Conservation (phyloP, 257 asterid species). For the Salvia miltiorrhiza region DNA sequence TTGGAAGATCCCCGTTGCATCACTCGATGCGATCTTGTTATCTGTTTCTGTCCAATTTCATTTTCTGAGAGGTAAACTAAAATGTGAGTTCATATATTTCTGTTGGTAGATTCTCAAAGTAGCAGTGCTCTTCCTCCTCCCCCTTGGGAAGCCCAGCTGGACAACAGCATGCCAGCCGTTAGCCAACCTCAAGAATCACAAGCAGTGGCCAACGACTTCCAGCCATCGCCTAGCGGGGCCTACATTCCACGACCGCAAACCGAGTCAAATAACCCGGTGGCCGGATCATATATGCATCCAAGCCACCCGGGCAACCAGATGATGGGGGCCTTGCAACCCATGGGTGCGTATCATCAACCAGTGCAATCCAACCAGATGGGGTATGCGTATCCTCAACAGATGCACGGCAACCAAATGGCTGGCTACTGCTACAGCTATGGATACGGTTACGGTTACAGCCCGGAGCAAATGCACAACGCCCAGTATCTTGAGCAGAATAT, state of each 20-base stretch:
- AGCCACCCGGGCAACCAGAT: conserved; percentile 37
- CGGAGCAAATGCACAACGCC: conserved; percentile 37
- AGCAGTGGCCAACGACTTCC: conserved; percentile 20
- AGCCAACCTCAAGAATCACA: conserved; percentile 50
- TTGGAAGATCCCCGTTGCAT: not conserved
- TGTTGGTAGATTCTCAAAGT: conserved; percentile 45
- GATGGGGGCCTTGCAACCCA: conserved; percentile 29
- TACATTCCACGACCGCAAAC: conserved; percentile 24
- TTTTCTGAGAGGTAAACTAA: not conserved
- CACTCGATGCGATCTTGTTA: not conserved
- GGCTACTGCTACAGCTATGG: conserved; percentile 49
- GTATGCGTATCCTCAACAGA: conserved; percentile 67
- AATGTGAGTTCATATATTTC: conserved; percentile 9
- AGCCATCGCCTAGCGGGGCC: not conserved
- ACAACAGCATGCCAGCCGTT: conserved; percentile 33
- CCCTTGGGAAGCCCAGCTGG: conserved; percentile 88
- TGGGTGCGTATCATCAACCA: conserved; percentile 64
- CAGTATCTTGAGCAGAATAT: conserved; percentile 60
- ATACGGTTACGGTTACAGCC: conserved; percentile 54
- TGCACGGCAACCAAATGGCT: conserved; percentile 63
- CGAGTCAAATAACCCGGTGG: conserved; percentile 38
- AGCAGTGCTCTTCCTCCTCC: conserved; percentile 73
- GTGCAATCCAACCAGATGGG: conserved; percentile 68
- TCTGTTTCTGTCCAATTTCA: not conserved
- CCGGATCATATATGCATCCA: conserved; percentile 33